Evolutionary conservation across 805 yeast genomes (phyloP).

Genomic region (Lachancea fermentati): DNA sequence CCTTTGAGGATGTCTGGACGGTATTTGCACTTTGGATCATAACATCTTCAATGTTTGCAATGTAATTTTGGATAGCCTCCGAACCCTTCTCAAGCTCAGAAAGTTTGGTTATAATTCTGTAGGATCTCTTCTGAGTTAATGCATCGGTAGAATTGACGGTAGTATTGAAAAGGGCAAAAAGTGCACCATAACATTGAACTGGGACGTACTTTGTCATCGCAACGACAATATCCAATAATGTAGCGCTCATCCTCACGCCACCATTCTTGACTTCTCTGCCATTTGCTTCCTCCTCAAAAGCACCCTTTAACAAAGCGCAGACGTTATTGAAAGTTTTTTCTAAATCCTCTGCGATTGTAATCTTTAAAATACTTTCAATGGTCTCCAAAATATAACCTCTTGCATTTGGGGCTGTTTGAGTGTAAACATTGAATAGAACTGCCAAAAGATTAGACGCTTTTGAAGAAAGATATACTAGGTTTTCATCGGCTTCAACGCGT

Average conservation of each 20-base stretch:
- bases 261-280: too few species aligned
- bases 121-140: constrained; percentile 81
- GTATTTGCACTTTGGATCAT: constrained; percentile 51
- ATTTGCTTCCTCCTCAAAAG: constrained; percentile 62
- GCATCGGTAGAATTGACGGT: constrained; percentile 58
- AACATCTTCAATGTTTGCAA: constrained; percentile 54
- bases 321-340: constrained; percentile 78
- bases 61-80: constrained; percentile 45
- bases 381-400: constrained; percentile 84
- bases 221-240: constrained; percentile 88
- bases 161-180: constrained; percentile 69
- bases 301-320: constrained; percentile 67
- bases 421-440: constrained; percentile 85
- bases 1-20: constrained; percentile 69
- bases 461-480: constrained; percentile 56
- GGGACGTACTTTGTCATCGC: constrained; percentile 85
- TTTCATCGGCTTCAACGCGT: constrained; percentile 45
- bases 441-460: constrained; percentile 74
- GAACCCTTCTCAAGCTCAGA: constrained; percentile 64
- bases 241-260: constrained; percentile 62
- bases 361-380: constrained; percentile 70
- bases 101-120: constrained; percentile 67
- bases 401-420: constrained; percentile 80
- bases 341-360: constrained; percentile 62
- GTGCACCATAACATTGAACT: constrained; percentile 57